A percentile compares a stretch with the other conserved stretches of the same genome.
Conservation (phyloP, 805 yeast species). For the Starmerella vaccinii region DNA sequence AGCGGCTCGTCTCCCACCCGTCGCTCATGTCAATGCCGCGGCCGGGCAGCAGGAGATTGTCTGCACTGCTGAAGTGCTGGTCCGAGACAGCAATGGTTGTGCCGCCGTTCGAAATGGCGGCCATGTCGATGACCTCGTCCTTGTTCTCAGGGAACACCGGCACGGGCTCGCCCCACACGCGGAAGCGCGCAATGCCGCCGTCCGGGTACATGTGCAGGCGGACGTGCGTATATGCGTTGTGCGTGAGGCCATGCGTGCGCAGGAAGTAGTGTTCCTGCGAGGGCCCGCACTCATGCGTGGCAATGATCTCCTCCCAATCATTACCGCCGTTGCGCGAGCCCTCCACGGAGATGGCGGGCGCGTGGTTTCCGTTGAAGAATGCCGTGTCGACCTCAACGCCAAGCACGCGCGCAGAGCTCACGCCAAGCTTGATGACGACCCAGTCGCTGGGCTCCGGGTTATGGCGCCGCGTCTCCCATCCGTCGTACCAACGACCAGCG, state of each 20-base stretch:
- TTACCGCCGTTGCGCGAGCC: constrained; percentile 39
- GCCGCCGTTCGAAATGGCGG: constrained; percentile 79
- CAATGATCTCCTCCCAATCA: constrained; percentile 62
- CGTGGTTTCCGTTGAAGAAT: constrained; percentile 89
- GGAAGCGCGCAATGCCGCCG: constrained; percentile 94
- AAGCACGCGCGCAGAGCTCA: constrained; percentile 61
- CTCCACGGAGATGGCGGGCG: constrained; percentile 81
- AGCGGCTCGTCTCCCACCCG: constrained; percentile 96
- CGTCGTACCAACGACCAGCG: constrained; percentile 96
- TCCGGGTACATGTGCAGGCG: constrained; percentile 91
- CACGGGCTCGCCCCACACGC: constrained; percentile 73
- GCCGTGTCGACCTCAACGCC: constrained; percentile 92
- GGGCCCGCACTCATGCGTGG: constrained; percentile 77
- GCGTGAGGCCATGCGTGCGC: constrained; percentile 47
- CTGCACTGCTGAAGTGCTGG: constrained; percentile 90
- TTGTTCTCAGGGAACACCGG: constrained; percentile 52
- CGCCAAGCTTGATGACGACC: constrained; percentile 78
- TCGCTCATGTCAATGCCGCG: constrained; percentile 95
- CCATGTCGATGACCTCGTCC: constrained; percentile 52
- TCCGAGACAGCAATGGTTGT: constrained; percentile 75
- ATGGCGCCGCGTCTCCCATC: constrained; percentile 97
- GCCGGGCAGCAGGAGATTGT: constrained; percentile 81
- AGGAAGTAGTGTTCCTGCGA: constrained; percentile 73
- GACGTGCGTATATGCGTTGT: constrained; percentile 59
- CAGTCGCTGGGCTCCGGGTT: constrained; percentile 76